Evolutionary conservation across 2,329 filamentous ascomycete species (phyloP), one percentile per base, ranked within the genome.

Genomic region (Xylaria sp.): DNA sequence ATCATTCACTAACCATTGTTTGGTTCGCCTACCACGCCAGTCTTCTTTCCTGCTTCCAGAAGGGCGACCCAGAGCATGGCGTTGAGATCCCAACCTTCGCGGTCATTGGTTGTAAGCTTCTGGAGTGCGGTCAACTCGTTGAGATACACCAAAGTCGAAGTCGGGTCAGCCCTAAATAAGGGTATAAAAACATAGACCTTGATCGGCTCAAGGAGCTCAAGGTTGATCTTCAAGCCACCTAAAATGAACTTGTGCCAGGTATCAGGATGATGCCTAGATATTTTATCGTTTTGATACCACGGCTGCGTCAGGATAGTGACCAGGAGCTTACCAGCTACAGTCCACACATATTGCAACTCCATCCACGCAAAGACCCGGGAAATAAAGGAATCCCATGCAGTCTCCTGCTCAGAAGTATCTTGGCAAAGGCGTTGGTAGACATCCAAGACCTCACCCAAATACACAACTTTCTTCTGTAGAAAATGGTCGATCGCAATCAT

Each of bases 1-100:
- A 48, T 19, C 3, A 38, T 27, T 3, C 49, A 59, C 69, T 68
- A 46, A 65, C 53, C 38, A 63, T 62, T 76, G 85, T 87, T 81
- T 66, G 88, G 86, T 68, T 91, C 89, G 60, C 89, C 87, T 1
- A 92, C 86, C 17, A 91, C 76, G 1, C 89, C 89, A 37, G 84
- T 78, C 70, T 89, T 90, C 74, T 91, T 92, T 13, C 87, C 90
- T 15, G 87, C 83, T 65, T 91, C 88, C 43, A 92, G 78, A n/a
- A 87, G 84, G 44, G 88, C 83, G 41, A 92, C 80, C 65, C 87
- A 85, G 9, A 92, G 75, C 43, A 87, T 78, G 0, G 85, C 82
- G 53, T 85, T 81, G 13, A 80, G 76, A 54, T 86, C 80, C 25
- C 85, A 74, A 19, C 81, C 79, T 54, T 78, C 75, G 33, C 73